These are phyloP conservation scores for Parathielavia appendiculata DNA, from an alignment of 495 filamentous ascomycete genomes.

Conservation along the genomic window DNA sequence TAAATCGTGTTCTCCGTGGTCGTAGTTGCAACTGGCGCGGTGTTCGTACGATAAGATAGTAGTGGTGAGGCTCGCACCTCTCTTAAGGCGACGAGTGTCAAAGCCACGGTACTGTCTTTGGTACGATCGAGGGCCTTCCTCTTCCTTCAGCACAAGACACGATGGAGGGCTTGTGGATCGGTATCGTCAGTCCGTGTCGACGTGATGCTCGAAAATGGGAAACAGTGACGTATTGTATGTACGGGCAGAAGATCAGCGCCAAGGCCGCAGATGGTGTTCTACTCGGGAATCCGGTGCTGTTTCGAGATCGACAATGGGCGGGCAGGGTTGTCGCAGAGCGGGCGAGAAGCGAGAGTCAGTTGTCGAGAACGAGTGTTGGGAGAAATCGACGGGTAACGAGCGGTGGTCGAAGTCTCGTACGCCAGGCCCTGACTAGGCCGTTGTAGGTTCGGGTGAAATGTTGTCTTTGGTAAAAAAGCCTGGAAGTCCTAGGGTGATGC, in stretches of 20 bases:
- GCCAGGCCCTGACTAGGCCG: neutral
- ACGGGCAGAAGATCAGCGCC: conserved; percentile 4
- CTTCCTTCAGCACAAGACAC: neutral
- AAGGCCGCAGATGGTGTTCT: conserved; percentile 4
- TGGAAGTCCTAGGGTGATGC: neutral
- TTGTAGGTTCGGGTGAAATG: neutral
- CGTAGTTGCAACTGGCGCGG: neutral
- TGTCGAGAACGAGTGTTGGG: conserved; percentile 10
- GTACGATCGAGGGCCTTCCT: too few relatives aligned
- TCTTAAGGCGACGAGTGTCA: neutral
- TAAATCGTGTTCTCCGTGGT: neutral
- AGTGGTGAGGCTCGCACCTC: too few relatives aligned
- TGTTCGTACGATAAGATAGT: neutral
- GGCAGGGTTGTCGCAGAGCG: neutral
- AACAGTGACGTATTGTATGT: conserved; percentile 6
- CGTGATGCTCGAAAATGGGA: neutral
- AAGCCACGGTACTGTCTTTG: neutral
- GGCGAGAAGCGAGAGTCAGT: neutral
- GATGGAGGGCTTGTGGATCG: neutral
- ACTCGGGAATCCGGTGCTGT: neutral
- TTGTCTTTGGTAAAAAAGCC: neutral
- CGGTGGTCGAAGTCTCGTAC: conserved; percentile 7
- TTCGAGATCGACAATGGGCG: conserved; percentile 8
- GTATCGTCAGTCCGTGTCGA: neutral
- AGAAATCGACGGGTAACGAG: conserved; percentile 16